Evolutionary conservation across 2,329 filamentous ascomycete species (phyloP).

Genomic region (Cordyceps javanica): DNA sequence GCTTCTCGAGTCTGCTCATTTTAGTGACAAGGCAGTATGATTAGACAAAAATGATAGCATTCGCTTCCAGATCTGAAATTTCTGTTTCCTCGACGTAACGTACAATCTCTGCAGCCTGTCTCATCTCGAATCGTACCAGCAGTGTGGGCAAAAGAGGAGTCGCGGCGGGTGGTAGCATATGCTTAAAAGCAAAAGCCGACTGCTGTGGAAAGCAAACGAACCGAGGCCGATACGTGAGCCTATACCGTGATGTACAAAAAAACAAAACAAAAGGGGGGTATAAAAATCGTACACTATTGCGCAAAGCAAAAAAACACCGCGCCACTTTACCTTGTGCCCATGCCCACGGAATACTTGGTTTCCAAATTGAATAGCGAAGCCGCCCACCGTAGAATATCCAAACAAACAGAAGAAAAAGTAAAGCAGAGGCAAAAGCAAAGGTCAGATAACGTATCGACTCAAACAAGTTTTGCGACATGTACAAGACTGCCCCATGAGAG

Average conservation of each 20-base stretch:
- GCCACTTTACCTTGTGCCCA: not conserved
- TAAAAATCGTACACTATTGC: constrained; percentile 2
- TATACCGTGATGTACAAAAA: not conserved
- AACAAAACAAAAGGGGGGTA: constrained; percentile 7
- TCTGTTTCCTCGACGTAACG: not conserved
- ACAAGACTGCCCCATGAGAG: not conserved
- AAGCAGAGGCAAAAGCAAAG: too few species aligned
- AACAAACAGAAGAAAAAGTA: not conserved
- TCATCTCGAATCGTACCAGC: not conserved
- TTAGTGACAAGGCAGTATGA: too few species aligned
- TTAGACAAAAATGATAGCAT: not conserved
- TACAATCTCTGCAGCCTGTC: not conserved
- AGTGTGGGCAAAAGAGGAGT: not conserved
- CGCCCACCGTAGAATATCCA: not conserved
- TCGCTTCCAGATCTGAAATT: not conserved
- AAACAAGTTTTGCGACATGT: not conserved
- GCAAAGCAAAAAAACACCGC: not conserved
- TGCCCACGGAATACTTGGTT: not conserved
- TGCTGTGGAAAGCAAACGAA: not conserved
- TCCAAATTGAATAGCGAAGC: not conserved
- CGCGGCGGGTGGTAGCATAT: not conserved
- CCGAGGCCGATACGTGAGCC: not conserved
- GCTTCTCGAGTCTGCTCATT: too few species aligned
- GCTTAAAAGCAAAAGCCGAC: not conserved
- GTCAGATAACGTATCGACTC: too few species aligned